Base-by-base conservation (phyloP, 345 rosid species). In the Luvunga scandens region DNA sequence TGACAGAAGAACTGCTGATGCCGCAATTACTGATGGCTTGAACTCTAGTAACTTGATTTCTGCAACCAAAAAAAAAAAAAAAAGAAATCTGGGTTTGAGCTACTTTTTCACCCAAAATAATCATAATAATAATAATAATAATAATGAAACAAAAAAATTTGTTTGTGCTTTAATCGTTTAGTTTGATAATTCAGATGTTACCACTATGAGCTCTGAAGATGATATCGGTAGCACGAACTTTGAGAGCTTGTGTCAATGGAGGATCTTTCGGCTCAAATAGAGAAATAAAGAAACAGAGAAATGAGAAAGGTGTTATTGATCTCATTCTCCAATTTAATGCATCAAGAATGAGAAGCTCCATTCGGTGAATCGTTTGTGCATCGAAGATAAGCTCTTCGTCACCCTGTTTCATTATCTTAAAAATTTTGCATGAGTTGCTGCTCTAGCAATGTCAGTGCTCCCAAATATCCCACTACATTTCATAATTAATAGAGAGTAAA, bases 241-340 rank as follows among this genome's bases (percentile, higher is more conserved):
- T 90, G 27, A 91, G 86, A 72, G 90, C 81, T 70, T 79, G 83
- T 24, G 70, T 84, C 71, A 77, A 50, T 25, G 88, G 81, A 9
- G 83, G 86, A 59, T 88, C 91, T 75, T 84, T 75, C 64, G 75
- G 83, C 30, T 87, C 63, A 65, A 88, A 80, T 25, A 81, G 56
- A 63, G 92, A 85, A 65, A 85, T 69, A 82, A 91, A 91, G 85
- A 86, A 84, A 13, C 74, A 45, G 53, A 87, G 38, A 53, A 91
- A 91, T 1, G 96, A 84, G 82, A 90, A 87, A 16, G 96, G 96
- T 0, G 96, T 91, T 33, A 91, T 77, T 12, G 93, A 89, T 74
- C 96, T 87, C 93, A 89, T 90, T 76, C 93, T 75, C 96, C 96
- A 91, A 65, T 88, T 80, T 76, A 91, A 75, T 2, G 86, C 89